Base-by-base conservation (phyloP, 495 filamentous ascomycete genomes). In the Aspergillus cristatus region DNA sequence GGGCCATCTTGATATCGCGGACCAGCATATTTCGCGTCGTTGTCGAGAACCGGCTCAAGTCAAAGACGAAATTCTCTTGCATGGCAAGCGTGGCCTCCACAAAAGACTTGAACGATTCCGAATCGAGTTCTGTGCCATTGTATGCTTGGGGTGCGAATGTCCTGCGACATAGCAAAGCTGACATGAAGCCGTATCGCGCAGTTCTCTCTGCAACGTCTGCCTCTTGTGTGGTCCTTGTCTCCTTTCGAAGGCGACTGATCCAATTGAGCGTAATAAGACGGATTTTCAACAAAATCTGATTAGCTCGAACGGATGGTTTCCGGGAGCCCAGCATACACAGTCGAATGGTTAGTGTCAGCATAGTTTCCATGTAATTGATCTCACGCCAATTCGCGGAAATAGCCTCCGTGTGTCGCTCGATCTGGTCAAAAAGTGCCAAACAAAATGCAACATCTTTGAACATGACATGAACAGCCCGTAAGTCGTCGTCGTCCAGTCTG, bases 381-480 rank as follows among this genome's bases (percentile, higher is more conserved):
- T 66, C 68, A 13, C 67, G 48, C 72, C 71, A 76, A 31, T 74
- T 77, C 0, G 55, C 55, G 25, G 62, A 47, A 24, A 70, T 53
- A 6, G 51, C 50, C n/a, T 42, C 32, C 4, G 63, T 18, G 16
- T 54, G 58, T 6, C 54, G 45, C 0, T 46, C n/a, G 6, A 72
- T 37, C 13, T 54, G 51, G 3, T 46, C 18, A 0, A 62, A 18
- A 8, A 66, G 38, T 28, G 34, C 41, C 1, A n/a, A 20, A 14
- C 53, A 56, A 28, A 62, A 63, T 0, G 15, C 18, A 8, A 25
- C 15, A 24, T 67, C 61, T 29, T 42, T 41, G 22, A 65, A 50
- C 16, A 56, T 38, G 5, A 35, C 32, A 43, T 67, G 57, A 6
- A 50, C 40, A 2, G 32, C 38, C 32, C 61, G 49, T 11, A 44